These are phyloP conservation scores for Mycena albidolilacea DNA, from an alignment of 768 basidiomycete species.

Conservation along the genomic window DNA sequence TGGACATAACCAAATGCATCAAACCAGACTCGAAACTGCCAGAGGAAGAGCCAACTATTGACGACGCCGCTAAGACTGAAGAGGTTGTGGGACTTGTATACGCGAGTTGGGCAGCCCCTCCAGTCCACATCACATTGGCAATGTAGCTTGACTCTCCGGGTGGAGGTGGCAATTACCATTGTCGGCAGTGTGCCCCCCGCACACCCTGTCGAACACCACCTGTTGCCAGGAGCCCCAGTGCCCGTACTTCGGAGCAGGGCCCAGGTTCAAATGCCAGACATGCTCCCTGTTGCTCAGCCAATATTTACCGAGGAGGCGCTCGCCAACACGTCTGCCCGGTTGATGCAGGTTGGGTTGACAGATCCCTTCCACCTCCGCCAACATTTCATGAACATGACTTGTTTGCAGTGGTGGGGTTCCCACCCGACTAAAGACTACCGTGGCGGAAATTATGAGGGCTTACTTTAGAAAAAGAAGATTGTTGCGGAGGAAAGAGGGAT, in stretches of 20 bases:
- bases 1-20: constrained; percentile 11
- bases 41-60: background rate
- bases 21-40: background rate
- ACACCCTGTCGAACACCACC: constrained; percentile 16
- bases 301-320: constrained; percentile 8
- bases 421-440: constrained; percentile 12
- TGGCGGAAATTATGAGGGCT: constrained; percentile 9
- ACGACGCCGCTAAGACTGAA: background rate
- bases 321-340: constrained; percentile 21
- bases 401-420: background rate
- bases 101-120: background rate
- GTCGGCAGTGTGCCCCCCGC: background rate
- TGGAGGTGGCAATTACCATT: constrained; percentile 2
- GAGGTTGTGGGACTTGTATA: constrained; percentile 28
- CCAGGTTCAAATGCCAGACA: background rate
- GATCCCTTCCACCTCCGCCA: background rate
- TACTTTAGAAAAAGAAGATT: constrained; percentile 32
- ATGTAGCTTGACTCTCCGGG: background rate
- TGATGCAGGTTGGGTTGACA: constrained; percentile 12
- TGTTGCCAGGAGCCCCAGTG: background rate
- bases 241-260: constrained; percentile 6
- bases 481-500: constrained; percentile 29
- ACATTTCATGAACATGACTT: background rate
- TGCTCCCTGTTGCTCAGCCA: constrained; percentile 16
- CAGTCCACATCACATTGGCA: background rate